A percentile compares a stretch with the other conserved stretches of the same genome.
Evolutionary conservation across 1,284 basidiomycete genomes (phyloP).

Genomic region (Leccinum fuscescens): DNA sequence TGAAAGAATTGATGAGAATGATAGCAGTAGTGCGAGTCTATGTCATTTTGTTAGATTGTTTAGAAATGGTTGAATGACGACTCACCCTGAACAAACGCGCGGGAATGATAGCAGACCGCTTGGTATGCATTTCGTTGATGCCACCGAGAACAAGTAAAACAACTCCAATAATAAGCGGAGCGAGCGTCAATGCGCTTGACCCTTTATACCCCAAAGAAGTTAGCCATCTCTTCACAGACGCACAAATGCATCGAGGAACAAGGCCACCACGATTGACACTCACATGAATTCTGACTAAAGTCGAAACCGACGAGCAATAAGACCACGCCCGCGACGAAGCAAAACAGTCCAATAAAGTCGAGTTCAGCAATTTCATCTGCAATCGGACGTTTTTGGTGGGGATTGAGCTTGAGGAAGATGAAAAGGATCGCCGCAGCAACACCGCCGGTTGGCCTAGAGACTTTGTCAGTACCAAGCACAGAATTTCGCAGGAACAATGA

Average conservation of each 20-base stretch:
- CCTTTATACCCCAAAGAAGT: constrained; percentile 22
- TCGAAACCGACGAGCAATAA: constrained; percentile 84
- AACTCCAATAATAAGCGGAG: constrained; percentile 68
- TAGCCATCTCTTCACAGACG: not conserved
- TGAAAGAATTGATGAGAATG: constrained; percentile 58
- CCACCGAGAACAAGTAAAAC: constrained; percentile 55
- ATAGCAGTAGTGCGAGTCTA: constrained; percentile 74
- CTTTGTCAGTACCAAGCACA: constrained; percentile 22
- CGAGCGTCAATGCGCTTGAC: constrained; percentile 59
- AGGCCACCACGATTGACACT: constrained; percentile 22
- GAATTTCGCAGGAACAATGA: not conserved
- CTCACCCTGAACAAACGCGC: constrained; percentile 72
- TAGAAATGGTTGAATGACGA: not conserved
- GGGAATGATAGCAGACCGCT: constrained; percentile 77
- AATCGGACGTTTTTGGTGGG: constrained; percentile 57
- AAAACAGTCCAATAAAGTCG: constrained; percentile 72
- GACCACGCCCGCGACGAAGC: constrained; percentile 73
- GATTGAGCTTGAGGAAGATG: constrained; percentile 83
- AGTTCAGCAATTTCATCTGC: constrained; percentile 64
- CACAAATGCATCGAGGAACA: not conserved
- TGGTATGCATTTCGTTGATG: constrained; percentile 70
- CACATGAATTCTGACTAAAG: constrained; percentile 66
- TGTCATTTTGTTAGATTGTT: not conserved
- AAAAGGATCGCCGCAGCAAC: constrained; percentile 71
- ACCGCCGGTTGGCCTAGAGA: constrained; percentile 78